Evolutionary conservation across 2,329 filamentous ascomycete species (phyloP), one percentile per base, ranked within the genome.

Genomic region (Rhinocladiella mackenziei): DNA sequence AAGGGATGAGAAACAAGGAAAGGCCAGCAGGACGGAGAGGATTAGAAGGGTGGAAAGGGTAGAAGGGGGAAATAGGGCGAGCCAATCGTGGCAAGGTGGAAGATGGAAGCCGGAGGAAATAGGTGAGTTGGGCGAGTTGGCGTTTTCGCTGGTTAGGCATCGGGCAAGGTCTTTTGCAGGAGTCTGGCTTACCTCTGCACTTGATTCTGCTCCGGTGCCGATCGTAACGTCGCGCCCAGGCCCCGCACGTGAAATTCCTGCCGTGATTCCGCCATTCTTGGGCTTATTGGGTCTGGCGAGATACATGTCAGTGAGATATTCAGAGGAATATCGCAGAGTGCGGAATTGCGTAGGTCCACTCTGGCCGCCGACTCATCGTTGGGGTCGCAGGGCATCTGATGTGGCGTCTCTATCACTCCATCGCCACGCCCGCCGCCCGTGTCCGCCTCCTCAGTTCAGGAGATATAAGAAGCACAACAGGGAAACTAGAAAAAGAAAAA

Each of bases 181-280:
- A n/a, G n/a, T n/a, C n/a, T 56, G 38, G 69, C 71, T 72, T 73
- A 75, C 73, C 66, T 69, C 67, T 64, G 72, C 67, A 62, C 71
- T 30, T 39, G 49, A 48, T 40, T 58, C 55, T n/a, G 48, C 48
- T 5, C 51, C 51, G 39, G 54, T 47, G 44, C 45, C 50, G 36
- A 50, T 44, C 43, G 25, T 36, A 39, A 39, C 38, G 28, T 55
- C 48, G 28, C 51, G 49, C 31, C 37, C 36, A 45, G 52, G 40
- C 51, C 51, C 55, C 50, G 54, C 49, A 54, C 56, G 56, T 49
- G 55, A 48, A 48, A 55, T 50, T 31, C 53, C 55, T 36, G 55
- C 48, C 23, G 45, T 53, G 34, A 56, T 56, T 19, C 51, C 55
- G 37, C 49, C 53, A 41, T 55, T 56, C 37, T 54, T 58, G 13